These are phyloP conservation scores for Colletotrichum noveboracense DNA, from an alignment of 2,329 filamentous ascomycete species.

Conservation along the genomic window DNA sequence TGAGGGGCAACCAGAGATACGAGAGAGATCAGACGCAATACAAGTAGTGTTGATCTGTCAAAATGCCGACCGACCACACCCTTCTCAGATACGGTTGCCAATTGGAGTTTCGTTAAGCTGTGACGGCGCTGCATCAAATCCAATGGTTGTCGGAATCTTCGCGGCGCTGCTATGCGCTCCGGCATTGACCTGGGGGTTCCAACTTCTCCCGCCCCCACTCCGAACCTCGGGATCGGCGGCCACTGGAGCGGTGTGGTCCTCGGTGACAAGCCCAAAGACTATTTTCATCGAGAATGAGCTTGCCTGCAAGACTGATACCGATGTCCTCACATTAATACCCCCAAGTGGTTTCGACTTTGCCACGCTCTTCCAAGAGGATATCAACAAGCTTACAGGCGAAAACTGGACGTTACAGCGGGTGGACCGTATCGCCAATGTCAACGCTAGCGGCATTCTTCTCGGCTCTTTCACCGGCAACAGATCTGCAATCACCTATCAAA, in stretches of 20 bases:
- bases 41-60: neutral
- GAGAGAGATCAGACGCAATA: neutral
- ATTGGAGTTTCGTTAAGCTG: neutral
- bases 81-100: neutral
- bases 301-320: constrained; percentile 41
- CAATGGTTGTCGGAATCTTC: neutral
- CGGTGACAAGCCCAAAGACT: constrained; percentile 16
- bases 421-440: constrained; percentile 29
- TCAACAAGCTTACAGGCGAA: constrained; percentile 42
- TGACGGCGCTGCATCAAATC: neutral
- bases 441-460: constrained; percentile 46
- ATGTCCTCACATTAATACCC: constrained; percentile 56
- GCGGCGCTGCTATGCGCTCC: neutral
- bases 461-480: constrained; percentile 31
- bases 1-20: neutral
- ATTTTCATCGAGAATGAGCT: constrained; percentile 48
- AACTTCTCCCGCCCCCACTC: constrained; percentile 2
- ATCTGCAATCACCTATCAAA: constrained; percentile 47
- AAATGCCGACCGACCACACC: neutral
- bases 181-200: neutral
- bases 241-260: neutral
- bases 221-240: neutral
- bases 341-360: constrained; percentile 55
- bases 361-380: constrained; percentile 47
- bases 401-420: constrained; percentile 46